Evolutionary conservation across 306 rosid species (phyloP).

Genomic region (Vigna reflexopilosa): DNA sequence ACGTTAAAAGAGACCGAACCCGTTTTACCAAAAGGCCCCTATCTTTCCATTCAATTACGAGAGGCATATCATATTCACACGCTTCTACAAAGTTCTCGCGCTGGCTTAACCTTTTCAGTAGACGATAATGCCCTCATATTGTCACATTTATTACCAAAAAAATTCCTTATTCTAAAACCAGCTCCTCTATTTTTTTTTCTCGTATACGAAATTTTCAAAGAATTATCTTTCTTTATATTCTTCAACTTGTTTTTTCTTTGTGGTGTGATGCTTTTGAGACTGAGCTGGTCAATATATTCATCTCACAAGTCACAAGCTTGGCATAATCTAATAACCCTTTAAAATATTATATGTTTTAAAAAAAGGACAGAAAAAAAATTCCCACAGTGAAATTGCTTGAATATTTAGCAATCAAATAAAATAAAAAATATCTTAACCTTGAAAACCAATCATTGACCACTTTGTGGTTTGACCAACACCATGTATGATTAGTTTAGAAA

Average conservation of each 20-base stretch:
- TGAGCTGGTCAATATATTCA: conserved; percentile 43
- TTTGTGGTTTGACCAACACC: conserved; percentile 34
- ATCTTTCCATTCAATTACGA: background rate
- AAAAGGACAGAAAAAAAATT: no score
- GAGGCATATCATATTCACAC: conserved; percentile 40
- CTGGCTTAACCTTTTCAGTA: background rate
- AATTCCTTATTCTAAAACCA: conserved; percentile 21
- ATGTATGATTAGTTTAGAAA: conserved; percentile 33
- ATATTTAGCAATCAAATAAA: no score
- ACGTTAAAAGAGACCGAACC: background rate
- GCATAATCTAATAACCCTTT: conserved; percentile 36
- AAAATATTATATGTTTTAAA: no score
- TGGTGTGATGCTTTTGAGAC: conserved; percentile 17
- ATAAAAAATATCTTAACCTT: background rate
- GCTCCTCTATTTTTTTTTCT: conserved; percentile 1
- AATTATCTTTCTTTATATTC: conserved; percentile 15
- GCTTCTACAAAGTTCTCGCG: conserved; percentile 1
- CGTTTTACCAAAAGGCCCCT: conserved; percentile 46
- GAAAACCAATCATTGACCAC: conserved; percentile 33
- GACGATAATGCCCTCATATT: conserved; percentile 59
- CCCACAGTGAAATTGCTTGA: no score
- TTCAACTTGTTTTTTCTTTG: conserved; percentile 24
- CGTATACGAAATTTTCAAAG: background rate
- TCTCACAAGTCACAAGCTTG: conserved; percentile 50
- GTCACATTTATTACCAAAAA: conserved; percentile 40